These are phyloP conservation scores for Micractinium conductrix DNA, from an alignment of 139 green algal species.

Conservation along the genomic window DNA sequence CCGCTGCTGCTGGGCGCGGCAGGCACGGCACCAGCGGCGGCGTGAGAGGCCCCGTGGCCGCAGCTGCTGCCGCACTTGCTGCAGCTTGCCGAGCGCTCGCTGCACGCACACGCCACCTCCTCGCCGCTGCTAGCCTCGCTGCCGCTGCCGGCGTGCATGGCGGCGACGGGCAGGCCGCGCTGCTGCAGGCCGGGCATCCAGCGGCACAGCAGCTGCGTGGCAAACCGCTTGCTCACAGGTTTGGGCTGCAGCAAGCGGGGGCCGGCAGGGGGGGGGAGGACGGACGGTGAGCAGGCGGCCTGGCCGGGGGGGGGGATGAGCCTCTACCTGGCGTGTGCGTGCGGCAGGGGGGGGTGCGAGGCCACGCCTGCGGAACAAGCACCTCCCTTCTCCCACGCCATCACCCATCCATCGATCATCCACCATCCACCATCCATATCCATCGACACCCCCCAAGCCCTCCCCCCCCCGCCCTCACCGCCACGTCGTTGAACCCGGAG, in stretches of 20 bases:
- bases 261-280: too few relatives aligned
- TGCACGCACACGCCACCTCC: neutral
- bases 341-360: too few relatives aligned
- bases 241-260: neutral
- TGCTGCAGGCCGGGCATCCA: neutral
- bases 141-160: neutral
- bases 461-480: constrained; percentile 2
- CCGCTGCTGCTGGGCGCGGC: neutral
- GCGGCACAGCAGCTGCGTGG: constrained; percentile 16
- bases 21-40: neutral
- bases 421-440: neutral
- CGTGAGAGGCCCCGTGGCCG: neutral
- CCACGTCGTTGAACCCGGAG: constrained; percentile 27
- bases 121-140: neutral
- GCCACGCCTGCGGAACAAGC: too few relatives aligned
- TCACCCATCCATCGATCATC: too few relatives aligned
- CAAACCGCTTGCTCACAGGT: neutral
- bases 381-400: too few relatives aligned
- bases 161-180: too few relatives aligned
- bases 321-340: too few relatives aligned
- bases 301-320: too few relatives aligned
- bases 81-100: neutral
- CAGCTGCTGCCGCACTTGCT: neutral
- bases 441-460: neutral
- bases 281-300: too few relatives aligned